Percentiles rank a stretch among this genome's conserved stretches.
Conservation (phyloP, 805 yeast species). For the Blastobotrys muscicola region DNA sequence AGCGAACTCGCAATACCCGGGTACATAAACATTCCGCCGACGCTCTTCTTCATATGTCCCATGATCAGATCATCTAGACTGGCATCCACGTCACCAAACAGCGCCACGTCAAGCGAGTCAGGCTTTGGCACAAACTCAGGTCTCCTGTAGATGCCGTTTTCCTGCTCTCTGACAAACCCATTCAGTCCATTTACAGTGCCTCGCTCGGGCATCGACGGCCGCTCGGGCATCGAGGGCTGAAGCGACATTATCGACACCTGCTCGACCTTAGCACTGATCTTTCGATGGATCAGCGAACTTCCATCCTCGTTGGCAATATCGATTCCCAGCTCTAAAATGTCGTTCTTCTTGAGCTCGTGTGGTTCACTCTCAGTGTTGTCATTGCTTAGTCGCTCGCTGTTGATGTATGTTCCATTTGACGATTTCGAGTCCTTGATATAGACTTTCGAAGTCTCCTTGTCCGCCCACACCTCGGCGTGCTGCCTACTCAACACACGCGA, state of each 20-base stretch:
- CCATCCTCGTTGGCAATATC: slow-evolving; percentile 48
- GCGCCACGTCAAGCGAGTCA: slow-evolving; percentile 23
- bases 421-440: slow-evolving; percentile 80
- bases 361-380: slow-evolving; percentile 44
- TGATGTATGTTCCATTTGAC: slow-evolving; percentile 90
- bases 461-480: slow-evolving; percentile 85
- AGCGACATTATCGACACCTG: slow-evolving; percentile 53
- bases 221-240: slow-evolving; percentile 10
- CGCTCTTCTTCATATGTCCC: slow-evolving; percentile 25
- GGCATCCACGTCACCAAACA: slow-evolving; percentile 27
- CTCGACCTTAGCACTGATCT: slow-evolving; percentile 76
- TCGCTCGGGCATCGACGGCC: neutral
- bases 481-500: slow-evolving; percentile 86
- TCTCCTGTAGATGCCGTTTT: neutral
- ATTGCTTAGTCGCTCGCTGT: slow-evolving; percentile 56
- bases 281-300: slow-evolving; percentile 61
- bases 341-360: slow-evolving; percentile 64
- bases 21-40: slow-evolving; percentile 27
- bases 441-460: slow-evolving; percentile 50
- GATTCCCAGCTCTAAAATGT: slow-evolving; percentile 86
- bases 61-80: slow-evolving; percentile 28
- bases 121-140: neutral
- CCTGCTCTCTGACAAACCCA: slow-evolving; percentile 1
- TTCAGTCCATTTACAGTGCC: slow-evolving; percentile 1
- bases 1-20: slow-evolving; percentile 22